Evolutionary conservation across 108 stramenopile species (phyloP), one percentile per base, ranked within the genome.

Genomic region (Pseudonitzschia multistriata): DNA sequence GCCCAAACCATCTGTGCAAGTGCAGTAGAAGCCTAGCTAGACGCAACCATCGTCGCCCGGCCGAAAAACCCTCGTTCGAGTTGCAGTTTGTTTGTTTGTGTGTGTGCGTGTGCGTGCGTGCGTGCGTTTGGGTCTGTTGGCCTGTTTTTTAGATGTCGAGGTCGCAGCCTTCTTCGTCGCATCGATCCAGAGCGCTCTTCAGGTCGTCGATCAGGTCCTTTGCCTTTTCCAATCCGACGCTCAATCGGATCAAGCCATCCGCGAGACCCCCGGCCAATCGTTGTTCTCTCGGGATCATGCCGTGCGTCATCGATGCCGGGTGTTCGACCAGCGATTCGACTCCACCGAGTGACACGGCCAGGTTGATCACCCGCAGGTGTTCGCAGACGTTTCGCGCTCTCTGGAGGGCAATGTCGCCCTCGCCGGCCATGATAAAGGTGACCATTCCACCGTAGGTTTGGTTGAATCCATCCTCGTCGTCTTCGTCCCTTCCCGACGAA

Each of bases 271-370:
- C 66, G 0, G 72, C 72, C 37, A 71, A 52, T 21, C 89, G 88
- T 74, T 88, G 76, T 59, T 85, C 94, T 27, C 74, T 35, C 8
- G 94, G 88, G 30, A 95, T 86, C 65, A 76, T 78, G 30, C 88
- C 85, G 73, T 96, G 94, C 31, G 94, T 96, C 94, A 96, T 96
- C 24, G 80, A 73, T 17, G 88, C 76, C 8, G 94, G 94, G 68
- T 73, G 74, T 71, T 92, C 91, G 10, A 83, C 86, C 30, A 95
- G 65, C 22, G 84, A 84, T 74, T 95, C 94, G 17, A 92, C 91
- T 34, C 82, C 88, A 49, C 94, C 94, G 64, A 95, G 76, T 35
- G 78, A 81, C 49, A 85, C 94, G 10, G 94, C 94, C 59, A 92
- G 78, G 33, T 74, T 72, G 49, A 92, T 81, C 7, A 95, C 78